Base-by-base conservation (phyloP, 2,329 filamentous ascomycete genomes). In the Fusarium humuli region DNA sequence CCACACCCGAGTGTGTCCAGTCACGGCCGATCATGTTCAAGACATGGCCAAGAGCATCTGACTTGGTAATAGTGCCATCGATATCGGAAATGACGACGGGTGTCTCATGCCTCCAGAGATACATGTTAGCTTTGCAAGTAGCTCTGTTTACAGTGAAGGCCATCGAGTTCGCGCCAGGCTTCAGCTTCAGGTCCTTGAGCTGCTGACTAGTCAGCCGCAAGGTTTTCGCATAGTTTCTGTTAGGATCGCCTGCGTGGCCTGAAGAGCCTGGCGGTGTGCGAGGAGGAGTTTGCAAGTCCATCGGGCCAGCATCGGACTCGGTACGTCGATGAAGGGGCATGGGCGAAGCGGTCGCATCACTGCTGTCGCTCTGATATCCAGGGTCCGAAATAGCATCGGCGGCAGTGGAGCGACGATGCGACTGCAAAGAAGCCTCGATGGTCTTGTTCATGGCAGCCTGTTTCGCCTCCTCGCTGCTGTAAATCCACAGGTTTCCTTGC, bases 11-110 rank as follows among this genome's bases (percentile, higher is more conserved):
- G 79, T 99, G 96, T 5, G 96, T 99, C 96, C 96, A 99, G 80
- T 99, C 96, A 49, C 96, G 91, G 44, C 96, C 96, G 71, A 99
- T 95, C 89, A 96, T 96, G 83, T 95, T 98, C 57, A 98, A 82
- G 45, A 99, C 93, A 77, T 99, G 96, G 16, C 96, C 96, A 16
- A 97, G 84, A 18, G 94, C 94, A 81, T 98, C 94, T 5, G 94
- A 97, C 82, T 99, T 99, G 63, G 96, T 99, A 75, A 99, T 99
- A 23, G 96, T 99, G 54, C 96, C 96, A 80, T 99, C 96, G 76
- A 99, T 98, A 79, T 99, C 96, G 1, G 95, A 98, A 69, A 99
- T 98, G 49, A 99, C 94, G 59, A 99, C 95, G 0, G 96, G 97
- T 0, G 92, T 92, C 75, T 97, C 92, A 76, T 95, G 90, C 71